Base-by-base conservation (phyloP, 139 green algal genomes). In the Marvania coccoides region DNA sequence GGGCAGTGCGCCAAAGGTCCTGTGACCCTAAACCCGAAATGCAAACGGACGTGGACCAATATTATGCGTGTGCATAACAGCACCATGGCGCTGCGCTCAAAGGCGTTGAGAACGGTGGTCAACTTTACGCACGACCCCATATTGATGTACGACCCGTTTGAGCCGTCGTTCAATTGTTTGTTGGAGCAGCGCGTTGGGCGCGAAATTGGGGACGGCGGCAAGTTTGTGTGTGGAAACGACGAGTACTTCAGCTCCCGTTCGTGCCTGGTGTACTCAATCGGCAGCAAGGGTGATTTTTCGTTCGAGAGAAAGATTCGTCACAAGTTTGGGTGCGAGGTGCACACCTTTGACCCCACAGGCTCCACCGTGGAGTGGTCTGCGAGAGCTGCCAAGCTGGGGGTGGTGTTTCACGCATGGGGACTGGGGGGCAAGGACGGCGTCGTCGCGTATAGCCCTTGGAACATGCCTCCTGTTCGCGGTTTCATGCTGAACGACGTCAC, bases 261-360 rank as follows among this genome's bases (percentile, higher is more conserved):
- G 23, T 69, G 62, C 46, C 8, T 39, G 31, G 42, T 65, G 8
- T 58, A 60, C 23, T 62, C 34, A 8, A 15, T 69, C 12, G 62
- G 62, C 19, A 62, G 34, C 42, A 54, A 67, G 2, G 62, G 62
- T 26, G 62, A 69, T 39, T 61, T 55, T 9, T 35, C 9, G 26
- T 69, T 69, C 14, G 62, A 69, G 62, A 6, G 8, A 3, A 24
- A 29, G 35, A 36, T 69, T 24, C n/a, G 36, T 9, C 33, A 69
- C 6, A 36, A 13, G 24, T 34, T 38, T 29, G 24, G 9, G 6
- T 69, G 62, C 42, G 46, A 69, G 19, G 42, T 69, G 4, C 23
- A 69, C 42, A 69, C 62, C 3, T 60, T 69, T 48, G 62, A 69
- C 55, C 62, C 62, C 7, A 69, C 62, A 38, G 57, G 57, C n/a